Evolutionary conservation across 2,329 filamentous ascomycete genomes (phyloP).

Genomic region (Colletotrichum zoysiae): DNA sequence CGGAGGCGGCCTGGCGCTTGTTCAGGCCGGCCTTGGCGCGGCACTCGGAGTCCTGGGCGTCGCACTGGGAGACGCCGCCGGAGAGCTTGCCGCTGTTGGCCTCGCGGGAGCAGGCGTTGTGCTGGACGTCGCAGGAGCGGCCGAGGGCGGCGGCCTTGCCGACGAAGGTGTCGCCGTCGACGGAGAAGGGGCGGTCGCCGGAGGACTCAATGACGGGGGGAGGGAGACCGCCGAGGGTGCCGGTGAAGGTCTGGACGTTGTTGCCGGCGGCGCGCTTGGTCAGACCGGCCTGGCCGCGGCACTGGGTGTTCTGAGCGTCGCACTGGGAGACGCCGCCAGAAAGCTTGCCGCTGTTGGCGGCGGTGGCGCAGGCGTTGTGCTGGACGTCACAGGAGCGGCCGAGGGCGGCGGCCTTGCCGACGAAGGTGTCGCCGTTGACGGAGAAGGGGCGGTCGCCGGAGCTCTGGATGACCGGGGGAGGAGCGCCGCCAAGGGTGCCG

Average conservation of each 20-base stretch:
- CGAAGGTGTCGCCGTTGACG: slow-evolving; percentile 69
- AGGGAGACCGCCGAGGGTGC: slow-evolving; percentile 55
- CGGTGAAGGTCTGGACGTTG: slow-evolving; percentile 62
- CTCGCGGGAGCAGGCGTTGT: slow-evolving; percentile 63
- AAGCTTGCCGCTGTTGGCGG: slow-evolving; percentile 59
- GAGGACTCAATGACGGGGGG: slow-evolving; percentile 56
- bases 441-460: slow-evolving; percentile 58
- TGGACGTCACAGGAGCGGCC: slow-evolving; percentile 64
- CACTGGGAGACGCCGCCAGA: slow-evolving; percentile 56
- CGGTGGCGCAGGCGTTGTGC: slow-evolving; percentile 63
- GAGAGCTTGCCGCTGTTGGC: slow-evolving; percentile 58
- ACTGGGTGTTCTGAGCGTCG: slow-evolving; percentile 56
- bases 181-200: slow-evolving; percentile 59
- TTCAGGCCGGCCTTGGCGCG: slow-evolving; percentile 45
- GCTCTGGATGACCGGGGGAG: slow-evolving; percentile 56
- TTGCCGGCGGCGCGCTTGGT: slow-evolving; percentile 44
- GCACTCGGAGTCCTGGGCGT: slow-evolving; percentile 57
- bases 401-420: slow-evolving; percentile 58
- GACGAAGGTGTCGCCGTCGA: slow-evolving; percentile 68
- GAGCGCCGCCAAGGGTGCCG: slow-evolving; percentile 56
- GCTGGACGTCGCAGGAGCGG: slow-evolving; percentile 63
- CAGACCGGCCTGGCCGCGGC: slow-evolving; percentile 47
- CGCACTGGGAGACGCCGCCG: slow-evolving; percentile 57
- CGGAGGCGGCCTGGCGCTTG: slow-evolving; percentile 45
- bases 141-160: slow-evolving; percentile 59